Conservation (phyloP, 257 asterid genomes). For the Rubia yunnanensis region DNA sequence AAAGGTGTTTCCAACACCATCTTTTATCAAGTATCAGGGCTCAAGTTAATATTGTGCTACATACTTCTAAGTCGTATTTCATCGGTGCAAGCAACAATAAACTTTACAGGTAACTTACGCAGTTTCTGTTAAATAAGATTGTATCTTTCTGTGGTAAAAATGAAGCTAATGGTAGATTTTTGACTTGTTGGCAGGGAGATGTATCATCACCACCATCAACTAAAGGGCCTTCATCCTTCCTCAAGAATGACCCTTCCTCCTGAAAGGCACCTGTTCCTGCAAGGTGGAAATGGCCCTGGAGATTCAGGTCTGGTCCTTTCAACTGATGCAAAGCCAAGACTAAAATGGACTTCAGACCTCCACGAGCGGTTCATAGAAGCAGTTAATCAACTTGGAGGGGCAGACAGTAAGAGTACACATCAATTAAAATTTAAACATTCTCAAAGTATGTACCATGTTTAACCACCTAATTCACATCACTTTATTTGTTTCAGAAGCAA, state of each 20-base stretch:
- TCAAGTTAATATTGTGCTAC: conserved; percentile 8
- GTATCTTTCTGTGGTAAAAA: conserved; percentile 13
- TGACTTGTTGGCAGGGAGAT: conserved; percentile 28
- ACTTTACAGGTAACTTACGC: conserved; percentile 33
- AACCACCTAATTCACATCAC: conserved; percentile 20
- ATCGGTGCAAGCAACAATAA: conserved; percentile 21
- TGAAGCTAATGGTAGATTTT: conserved; percentile 24
- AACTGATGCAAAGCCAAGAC: conserved; percentile 94
- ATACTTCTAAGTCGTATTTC: conserved; percentile 23
- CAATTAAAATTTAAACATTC: not conserved
- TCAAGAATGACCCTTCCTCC: conserved; percentile 51
- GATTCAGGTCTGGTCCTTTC: conserved; percentile 91
- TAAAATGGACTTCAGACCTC: conserved; percentile 92
- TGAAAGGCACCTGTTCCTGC: conserved; percentile 68
- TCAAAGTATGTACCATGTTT: conserved; percentile 18
- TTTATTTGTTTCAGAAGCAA: conserved; percentile 64
- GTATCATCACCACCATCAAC: conserved; percentile 71
- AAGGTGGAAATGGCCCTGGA: conserved; percentile 50
- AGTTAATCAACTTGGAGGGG: conserved; percentile 95
- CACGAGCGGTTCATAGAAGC: conserved; percentile 89
- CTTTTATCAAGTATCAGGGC: conserved; percentile 18
- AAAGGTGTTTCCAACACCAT: conserved; percentile 24
- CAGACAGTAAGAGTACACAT: conserved; percentile 69
- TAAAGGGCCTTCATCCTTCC: conserved; percentile 43
- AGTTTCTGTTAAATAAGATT: conserved; percentile 8